Evolutionary conservation across 108 stramenopile genomes (phyloP).

Genomic region (Nitzschia putrida): DNA sequence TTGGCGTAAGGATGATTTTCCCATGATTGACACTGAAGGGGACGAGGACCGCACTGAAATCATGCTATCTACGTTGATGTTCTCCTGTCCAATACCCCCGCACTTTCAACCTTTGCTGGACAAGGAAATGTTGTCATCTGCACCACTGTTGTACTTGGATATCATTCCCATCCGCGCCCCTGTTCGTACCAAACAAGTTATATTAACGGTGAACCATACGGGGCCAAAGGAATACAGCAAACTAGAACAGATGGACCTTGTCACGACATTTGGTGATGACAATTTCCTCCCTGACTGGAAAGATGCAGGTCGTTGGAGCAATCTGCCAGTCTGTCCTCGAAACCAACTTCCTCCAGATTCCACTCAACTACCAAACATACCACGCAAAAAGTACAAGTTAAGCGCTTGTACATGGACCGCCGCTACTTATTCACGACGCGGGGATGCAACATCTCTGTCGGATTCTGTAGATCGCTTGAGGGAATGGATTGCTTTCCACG

Average conservation of each 20-base stretch:
- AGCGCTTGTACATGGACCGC: slow-evolving; percentile 40
- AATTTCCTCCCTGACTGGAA: slow-evolving; percentile 60
- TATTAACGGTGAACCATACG: slow-evolving; percentile 27
- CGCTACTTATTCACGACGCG: slow-evolving; percentile 32
- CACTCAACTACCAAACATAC: too few relatives aligned
- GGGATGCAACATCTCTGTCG: slow-evolving; percentile 11
- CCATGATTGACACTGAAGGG: slow-evolving; percentile 45
- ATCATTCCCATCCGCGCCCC: slow-evolving; percentile 75
- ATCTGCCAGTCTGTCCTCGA: slow-evolving; percentile 66
- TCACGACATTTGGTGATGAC: slow-evolving; percentile 23
- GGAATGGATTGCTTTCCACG: slow-evolving; percentile 85
- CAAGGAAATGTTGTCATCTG: not conserved
- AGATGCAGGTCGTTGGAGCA: slow-evolving; percentile 78
- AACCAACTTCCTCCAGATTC: not conserved
- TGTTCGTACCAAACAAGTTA: slow-evolving; percentile 33
- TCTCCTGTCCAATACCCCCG: slow-evolving; percentile 73
- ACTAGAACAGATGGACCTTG: not conserved
- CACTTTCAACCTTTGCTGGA: slow-evolving; percentile 22
- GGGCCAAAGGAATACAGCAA: slow-evolving; percentile 10
- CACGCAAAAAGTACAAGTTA: slow-evolving; percentile 19
- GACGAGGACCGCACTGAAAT: slow-evolving; percentile 53
- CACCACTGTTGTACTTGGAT: slow-evolving; percentile 59
- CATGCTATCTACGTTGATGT: slow-evolving; percentile 47
- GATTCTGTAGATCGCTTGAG: slow-evolving; percentile 59
- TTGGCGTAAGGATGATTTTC: slow-evolving; percentile 35